A percentile compares a stretch with the other conserved stretches of the same genome.
These are phyloP conservation scores for Lentinula sp. DNA, from an alignment of 768 basidiomycete species.

Conservation along the genomic window DNA sequence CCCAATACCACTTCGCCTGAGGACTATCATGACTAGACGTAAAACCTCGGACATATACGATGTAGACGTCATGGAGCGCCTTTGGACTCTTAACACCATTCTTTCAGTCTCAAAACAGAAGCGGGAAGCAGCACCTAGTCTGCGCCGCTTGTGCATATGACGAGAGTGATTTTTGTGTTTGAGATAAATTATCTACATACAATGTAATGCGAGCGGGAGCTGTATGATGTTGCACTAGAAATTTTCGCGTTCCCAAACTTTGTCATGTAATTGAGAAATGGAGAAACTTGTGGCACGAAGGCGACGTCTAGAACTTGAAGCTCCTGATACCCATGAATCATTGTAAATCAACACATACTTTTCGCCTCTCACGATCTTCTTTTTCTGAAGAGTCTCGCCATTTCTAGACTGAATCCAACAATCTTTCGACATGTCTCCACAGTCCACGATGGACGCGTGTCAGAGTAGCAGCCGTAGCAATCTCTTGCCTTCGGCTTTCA, in stretches of 20 bases:
- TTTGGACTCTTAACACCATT: too few relatives aligned
- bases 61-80: background rate
- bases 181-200: background rate
- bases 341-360: background rate
- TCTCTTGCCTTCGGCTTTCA: background rate
- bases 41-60: background rate
- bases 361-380: background rate
- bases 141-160: background rate
- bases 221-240: background rate
- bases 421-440: too few relatives aligned
- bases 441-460: background rate
- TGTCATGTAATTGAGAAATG: too few relatives aligned
- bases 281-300: background rate
- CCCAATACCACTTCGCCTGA: background rate
- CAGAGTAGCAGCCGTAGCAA: background rate
- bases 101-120: background rate
- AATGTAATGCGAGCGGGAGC: background rate
- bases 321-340: too few relatives aligned
- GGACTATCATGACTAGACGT: background rate
- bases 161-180: background rate
- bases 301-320: background rate
- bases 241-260: background rate
- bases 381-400: background rate
- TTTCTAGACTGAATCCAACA: background rate
- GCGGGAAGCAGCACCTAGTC: background rate